phyloP scores from a whole-genome alignment of 805 yeast species.

The Priceomyces fermenticarens region DNA sequence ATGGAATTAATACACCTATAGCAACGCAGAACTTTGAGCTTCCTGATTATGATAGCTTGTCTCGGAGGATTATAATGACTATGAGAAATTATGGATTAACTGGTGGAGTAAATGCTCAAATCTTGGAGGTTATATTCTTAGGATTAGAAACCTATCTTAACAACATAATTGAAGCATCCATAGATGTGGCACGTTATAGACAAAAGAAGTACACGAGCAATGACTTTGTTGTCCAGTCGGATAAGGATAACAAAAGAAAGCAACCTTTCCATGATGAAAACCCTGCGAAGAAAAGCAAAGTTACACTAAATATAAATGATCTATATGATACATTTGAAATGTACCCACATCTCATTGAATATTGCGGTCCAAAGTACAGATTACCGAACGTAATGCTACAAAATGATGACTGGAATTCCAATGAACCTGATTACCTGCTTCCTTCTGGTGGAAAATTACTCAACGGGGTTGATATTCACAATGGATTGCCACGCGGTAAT shows the following conservation, averaged over 20 bases:
- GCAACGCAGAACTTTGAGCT: slow-evolving; percentile 74
- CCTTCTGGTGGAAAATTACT: slow-evolving; percentile 23
- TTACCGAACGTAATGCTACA: slow-evolving; percentile 47
- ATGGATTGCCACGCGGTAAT: slow-evolving; percentile 1
- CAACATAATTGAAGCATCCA: slow-evolving; percentile 66
- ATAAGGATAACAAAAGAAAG: slow-evolving; percentile 12
- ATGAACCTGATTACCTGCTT: slow-evolving; percentile 29
- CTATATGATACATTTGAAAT: slow-evolving; percentile 60
- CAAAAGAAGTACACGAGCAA: slow-evolving; percentile 42
- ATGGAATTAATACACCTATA: slow-evolving; percentile 78
- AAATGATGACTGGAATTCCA: slow-evolving; percentile 49
- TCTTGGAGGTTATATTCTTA: slow-evolving; percentile 70
- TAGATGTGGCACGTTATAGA: slow-evolving; percentile 68
- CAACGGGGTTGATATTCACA: slow-evolving; percentile 3
- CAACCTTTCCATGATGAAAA: slow-evolving; percentile 15
- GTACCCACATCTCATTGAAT: slow-evolving; percentile 67
- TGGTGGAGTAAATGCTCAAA: slow-evolving; percentile 74
- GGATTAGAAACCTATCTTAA: slow-evolving; percentile 83
- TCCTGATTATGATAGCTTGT: slow-evolving; percentile 73
- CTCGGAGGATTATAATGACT: slow-evolving; percentile 70
- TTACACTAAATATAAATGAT: slow-evolving; percentile 61
- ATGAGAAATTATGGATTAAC: slow-evolving; percentile 88
- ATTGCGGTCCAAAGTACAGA: slow-evolving; percentile 57
- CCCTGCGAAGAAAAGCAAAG: slow-evolving; percentile 5
- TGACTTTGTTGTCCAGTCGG: slow-evolving; percentile 22